Conservation (phyloP, 345 rosid species). For the Pistacia vera region DNA sequence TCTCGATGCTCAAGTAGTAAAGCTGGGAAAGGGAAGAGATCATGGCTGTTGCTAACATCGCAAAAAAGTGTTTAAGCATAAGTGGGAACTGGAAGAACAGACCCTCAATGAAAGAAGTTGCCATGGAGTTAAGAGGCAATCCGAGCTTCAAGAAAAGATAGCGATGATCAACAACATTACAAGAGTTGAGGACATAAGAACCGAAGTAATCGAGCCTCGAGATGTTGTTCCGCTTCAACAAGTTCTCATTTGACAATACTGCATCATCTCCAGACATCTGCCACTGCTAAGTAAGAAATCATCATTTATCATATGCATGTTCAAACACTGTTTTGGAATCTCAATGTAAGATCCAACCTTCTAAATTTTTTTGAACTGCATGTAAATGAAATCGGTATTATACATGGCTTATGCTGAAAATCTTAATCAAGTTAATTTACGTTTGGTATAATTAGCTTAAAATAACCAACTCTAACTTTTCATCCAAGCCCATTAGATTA, state of each 20-base stretch:
- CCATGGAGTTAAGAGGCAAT: neutral
- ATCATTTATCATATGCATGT: too few species aligned
- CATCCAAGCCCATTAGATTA: too few species aligned
- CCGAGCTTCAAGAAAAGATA: neutral
- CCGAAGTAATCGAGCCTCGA: neutral
- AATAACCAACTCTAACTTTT: too few species aligned
- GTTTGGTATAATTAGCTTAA: too few species aligned
- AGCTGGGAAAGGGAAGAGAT: neutral
- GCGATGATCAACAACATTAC: neutral
- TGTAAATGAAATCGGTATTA: too few species aligned
- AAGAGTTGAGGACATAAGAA: slow-evolving; percentile 3
- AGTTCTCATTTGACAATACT: neutral
- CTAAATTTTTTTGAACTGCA: too few species aligned
- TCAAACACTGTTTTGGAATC: too few species aligned
- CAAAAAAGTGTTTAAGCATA: neutral
- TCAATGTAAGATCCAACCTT: too few species aligned
- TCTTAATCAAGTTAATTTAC: too few species aligned
- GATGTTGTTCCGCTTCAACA: neutral
- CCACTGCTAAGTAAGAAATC: neutral
- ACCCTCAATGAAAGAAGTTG: neutral
- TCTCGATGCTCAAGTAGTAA: neutral
- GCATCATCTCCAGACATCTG: neutral
- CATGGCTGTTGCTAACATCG: neutral
- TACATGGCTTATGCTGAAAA: too few species aligned
- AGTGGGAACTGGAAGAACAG: slow-evolving; percentile 10